Evolutionary conservation across 345 rosid species (phyloP).

Genomic region (Crucihimalaya himalaica): DNA sequence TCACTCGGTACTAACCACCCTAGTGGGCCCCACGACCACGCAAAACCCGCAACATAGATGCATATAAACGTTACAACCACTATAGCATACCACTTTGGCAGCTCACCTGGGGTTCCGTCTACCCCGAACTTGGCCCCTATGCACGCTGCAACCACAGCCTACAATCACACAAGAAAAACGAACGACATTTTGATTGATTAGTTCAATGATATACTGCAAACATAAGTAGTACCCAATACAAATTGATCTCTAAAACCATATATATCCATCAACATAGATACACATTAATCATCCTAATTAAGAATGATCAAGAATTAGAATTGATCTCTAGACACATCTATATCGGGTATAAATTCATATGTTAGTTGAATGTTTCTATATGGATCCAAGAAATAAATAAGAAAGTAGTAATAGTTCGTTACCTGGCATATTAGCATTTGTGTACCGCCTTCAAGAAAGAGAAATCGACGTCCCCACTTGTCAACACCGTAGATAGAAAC

Average conservation of each 20-base stretch:
- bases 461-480: slow-evolving; percentile 43
- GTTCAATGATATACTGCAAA: not conserved
- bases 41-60: slow-evolving; percentile 46
- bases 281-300: not conserved
- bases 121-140: slow-evolving; percentile 44
- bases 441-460: slow-evolving; percentile 46
- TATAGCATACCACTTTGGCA: slow-evolving; percentile 45
- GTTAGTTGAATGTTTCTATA: not conserved
- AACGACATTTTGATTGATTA: not conserved
- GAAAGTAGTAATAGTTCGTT: slow-evolving; percentile 2
- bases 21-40: slow-evolving; percentile 48
- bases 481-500: slow-evolving; percentile 46
- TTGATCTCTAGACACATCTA: not conserved
- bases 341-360: not conserved
- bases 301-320: not conserved
- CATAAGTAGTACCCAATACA: not conserved
- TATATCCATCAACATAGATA: not conserved
- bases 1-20: slow-evolving; percentile 50
- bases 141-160: slow-evolving; percentile 46
- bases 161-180: slow-evolving; percentile 2
- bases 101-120: slow-evolving; percentile 40
- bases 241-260: too few species aligned
- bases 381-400: not conserved
- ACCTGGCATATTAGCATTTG: slow-evolving; percentile 48
- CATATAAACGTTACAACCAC: slow-evolving; percentile 42